These are phyloP conservation scores for Acer negundo DNA, from an alignment of 345 rosid genomes.

Conservation along the genomic window DNA sequence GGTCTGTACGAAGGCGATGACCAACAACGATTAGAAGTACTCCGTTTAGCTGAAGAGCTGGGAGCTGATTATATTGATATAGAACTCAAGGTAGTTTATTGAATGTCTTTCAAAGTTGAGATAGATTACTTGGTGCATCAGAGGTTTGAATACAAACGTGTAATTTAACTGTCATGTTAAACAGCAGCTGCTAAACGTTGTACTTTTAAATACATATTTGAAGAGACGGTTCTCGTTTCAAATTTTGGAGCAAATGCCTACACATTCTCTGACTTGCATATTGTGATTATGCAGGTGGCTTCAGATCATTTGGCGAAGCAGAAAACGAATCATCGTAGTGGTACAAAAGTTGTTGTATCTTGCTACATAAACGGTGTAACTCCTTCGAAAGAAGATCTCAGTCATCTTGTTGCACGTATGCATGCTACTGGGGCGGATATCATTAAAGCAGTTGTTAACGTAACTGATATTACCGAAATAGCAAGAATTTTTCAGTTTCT, in stretches of 20 bases:
- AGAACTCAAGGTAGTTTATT: conserved; percentile 52
- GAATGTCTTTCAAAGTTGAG: not conserved
- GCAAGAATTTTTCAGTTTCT: conserved; percentile 43
- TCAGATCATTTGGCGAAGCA: conserved; percentile 32
- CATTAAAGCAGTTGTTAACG: conserved; percentile 40
- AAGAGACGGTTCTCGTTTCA: too few species aligned
- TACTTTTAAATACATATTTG: too few species aligned
- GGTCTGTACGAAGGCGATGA: conserved; percentile 58
- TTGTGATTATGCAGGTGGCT: conserved; percentile 44
- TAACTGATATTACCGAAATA: conserved; percentile 50
- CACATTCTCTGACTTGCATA: conserved; percentile 15
- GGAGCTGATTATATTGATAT: conserved; percentile 63
- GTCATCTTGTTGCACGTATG: conserved; percentile 39
- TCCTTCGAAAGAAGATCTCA: conserved; percentile 43
- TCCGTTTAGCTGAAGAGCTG: conserved; percentile 42
- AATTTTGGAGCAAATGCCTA: too few species aligned
- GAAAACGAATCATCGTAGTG: conserved; percentile 22
- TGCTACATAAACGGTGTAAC: conserved; percentile 33
- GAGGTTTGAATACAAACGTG: too few species aligned
- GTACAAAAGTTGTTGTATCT: conserved; percentile 50
- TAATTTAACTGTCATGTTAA: too few species aligned
- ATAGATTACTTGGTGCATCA: too few species aligned
- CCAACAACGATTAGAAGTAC: conserved; percentile 36
- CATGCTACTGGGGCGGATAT: conserved; percentile 52
- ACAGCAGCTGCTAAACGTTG: too few species aligned